Base-by-base conservation (phyloP, 2,329 filamentous ascomycete genomes). In the Hansfordia pulvinata region DNA sequence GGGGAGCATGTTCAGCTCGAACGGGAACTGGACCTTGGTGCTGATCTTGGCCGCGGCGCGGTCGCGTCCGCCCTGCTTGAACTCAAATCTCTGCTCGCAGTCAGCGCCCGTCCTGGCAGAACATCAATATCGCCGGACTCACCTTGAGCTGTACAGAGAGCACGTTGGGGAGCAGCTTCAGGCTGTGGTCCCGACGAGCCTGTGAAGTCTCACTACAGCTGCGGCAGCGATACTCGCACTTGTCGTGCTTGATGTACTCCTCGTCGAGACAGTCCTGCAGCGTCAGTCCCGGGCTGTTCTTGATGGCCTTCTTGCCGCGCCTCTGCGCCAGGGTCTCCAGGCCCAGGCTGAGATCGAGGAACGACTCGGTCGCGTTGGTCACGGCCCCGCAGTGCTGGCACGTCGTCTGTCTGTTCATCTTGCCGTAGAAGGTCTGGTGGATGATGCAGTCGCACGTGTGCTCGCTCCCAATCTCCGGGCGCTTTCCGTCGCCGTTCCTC, bases 71-170 rank as follows among this genome's bases (percentile, higher is more conserved):
- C 66, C 68, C 39, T 72, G 67, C 35, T 68, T 71, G 49, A 84
- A 82, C 54, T 92, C 80, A 51, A 90, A 85, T 22, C 67, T 54
- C 68, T 73, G 25, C n/a, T n/a, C n/a, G n/a, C 3, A 23, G 15
- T 10, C 2, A 11, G 6, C 8, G 32, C 33, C 38, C 37, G 26
- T 23, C 20, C 4, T 4, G 12, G 13, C 10, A 10, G 21, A 4
- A 24, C 15, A 23, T 11, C 6, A 3, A 19, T 26, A 8, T 12
- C 14, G 25, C 15, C 10, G 10, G 21, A 42, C 55, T 32, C 50
- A 85, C 83, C 69, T 96, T 96, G 20, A 96, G 65, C 44, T 96
- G 88, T 45, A 96, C 82, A 17, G 84, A 85, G 14, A 96, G 57
- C 6, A 93, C 85, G 20, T 90, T 88, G 0, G 88, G 88, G 18